Evolutionary conservation across 139 green algal genomes (phyloP), one percentile per base, ranked within the genome.

Genomic region (Chlorella sp.): DNA sequence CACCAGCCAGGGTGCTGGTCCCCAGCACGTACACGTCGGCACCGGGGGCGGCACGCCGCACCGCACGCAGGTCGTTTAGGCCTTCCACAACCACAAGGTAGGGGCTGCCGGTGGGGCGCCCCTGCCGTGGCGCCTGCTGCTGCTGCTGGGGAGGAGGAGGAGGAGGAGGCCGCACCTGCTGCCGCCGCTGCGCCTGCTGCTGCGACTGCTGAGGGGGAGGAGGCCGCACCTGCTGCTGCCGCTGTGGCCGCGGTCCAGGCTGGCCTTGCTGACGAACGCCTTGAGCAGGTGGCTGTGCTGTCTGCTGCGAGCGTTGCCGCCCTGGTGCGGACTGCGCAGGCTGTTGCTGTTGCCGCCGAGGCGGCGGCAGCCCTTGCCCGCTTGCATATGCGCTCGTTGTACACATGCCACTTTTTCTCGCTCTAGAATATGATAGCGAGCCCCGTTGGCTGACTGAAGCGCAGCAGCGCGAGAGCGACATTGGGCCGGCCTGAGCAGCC

Each of bases 61-160:
- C 76, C 26, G 82, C 83, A 34, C 54, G 80, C 82, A 81, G 82
- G 73, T 90, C 86, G 40, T 88, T 90, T 11, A 83, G 2, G 2
- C 86, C 86, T 36, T 90, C 86, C 30, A 90, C 86, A 54, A 90
- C 74, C 28, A 90, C 81, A 46, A 87, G 26, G 26, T 34, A 80
- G 2, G 36, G 40, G 28, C 68, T 58, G 58, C 58, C 30, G 58
- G 24, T 30, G 54, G 51, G 4, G 38, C 56, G 82, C 44, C 24
- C 41, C 60, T 68, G 82, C 72, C 17, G 34, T 54, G 24, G 20
- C 41, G 20, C 46, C 28, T 26, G 41, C 43, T 54, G 72, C 30
- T 34, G 43, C 44, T 60, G 72, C 30, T 40, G 73, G n/a, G n/a
- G n/a, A n/a, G n/a, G n/a, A n/a, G n/a, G n/a, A n/a, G n/a, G n/a